phyloP scores from a whole-genome alignment of 768 basidiomycete genomes.

The Porpolomopsis calyptriformis region DNA sequence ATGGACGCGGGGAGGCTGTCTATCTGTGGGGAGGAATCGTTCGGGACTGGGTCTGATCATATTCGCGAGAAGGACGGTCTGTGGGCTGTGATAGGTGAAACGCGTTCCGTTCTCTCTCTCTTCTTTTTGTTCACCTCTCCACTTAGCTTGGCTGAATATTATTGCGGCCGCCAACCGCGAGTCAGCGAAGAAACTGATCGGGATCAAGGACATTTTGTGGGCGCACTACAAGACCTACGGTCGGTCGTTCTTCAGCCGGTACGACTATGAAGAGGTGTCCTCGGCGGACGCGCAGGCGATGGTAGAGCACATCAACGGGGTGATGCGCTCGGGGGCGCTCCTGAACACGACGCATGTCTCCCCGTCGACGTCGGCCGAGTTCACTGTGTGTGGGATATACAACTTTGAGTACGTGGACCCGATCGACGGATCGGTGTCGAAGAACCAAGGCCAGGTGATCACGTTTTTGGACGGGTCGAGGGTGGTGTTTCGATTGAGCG shows the following conservation, averaged over 20 bases:
- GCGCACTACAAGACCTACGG: constrained; percentile 89
- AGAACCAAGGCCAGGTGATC: constrained; percentile 94
- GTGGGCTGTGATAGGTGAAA: constrained; percentile 90
- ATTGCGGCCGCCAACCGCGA: constrained; percentile 78
- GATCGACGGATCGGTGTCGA: constrained; percentile 87
- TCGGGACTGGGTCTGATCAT: constrained; percentile 99
- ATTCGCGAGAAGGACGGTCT: constrained; percentile 99
- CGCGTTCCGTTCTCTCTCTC: constrained; percentile 4
- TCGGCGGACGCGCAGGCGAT: constrained; percentile 84
- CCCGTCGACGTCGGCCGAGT: constrained; percentile 53
- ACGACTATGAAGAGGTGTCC: constrained; percentile 97
- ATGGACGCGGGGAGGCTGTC: constrained; percentile 98
- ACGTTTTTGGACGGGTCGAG: constrained; percentile 85
- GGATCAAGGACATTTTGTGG: constrained; percentile 85
- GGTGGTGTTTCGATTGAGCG: constrained; percentile 91
- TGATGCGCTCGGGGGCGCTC: constrained; percentile 59
- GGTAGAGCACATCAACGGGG: constrained; percentile 65
- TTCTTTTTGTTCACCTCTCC: background rate
- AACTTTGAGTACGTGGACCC: constrained; percentile 98
- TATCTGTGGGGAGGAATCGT: constrained; percentile 98
- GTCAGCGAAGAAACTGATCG: constrained; percentile 64
- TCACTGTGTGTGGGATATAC: constrained; percentile 66
- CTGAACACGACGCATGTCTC: constrained; percentile 59
- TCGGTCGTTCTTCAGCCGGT: constrained; percentile 96
- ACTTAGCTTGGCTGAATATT: constrained; percentile 91